These are phyloP conservation scores for Penicillium sp. DNA, from an alignment of 2,329 filamentous ascomycete genomes.

Conservation along the genomic window DNA sequence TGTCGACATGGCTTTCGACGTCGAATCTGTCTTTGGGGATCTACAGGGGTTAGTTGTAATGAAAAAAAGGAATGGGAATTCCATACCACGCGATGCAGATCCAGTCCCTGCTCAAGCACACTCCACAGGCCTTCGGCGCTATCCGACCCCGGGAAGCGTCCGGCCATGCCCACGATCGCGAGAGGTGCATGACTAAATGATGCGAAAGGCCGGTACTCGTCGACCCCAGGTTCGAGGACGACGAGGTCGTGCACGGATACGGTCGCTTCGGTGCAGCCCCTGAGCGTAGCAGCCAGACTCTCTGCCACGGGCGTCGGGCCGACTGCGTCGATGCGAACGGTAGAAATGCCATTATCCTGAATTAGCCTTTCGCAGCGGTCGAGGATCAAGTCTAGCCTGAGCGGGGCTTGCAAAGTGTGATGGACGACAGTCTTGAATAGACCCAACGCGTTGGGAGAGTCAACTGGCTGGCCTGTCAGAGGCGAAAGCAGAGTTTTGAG, in stretches of 20 bases:
- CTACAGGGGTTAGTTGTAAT: background rate
- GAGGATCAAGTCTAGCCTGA: background rate
- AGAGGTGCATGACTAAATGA: background rate
- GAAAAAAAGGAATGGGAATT: background rate
- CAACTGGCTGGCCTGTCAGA: background rate
- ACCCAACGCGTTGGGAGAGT: background rate
- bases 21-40: slow-evolving; percentile 38
- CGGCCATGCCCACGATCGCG: slow-evolving; percentile 16
- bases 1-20: slow-evolving; percentile 37
- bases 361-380: background rate
- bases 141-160: slow-evolving; percentile 12
- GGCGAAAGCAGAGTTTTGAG: background rate
- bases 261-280: background rate
- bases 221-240: background rate
- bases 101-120: slow-evolving; percentile 5
- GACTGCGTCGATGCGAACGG: slow-evolving; percentile 1
- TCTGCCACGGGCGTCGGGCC: slow-evolving; percentile 1
- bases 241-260: background rate
- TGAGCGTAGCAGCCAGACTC: background rate
- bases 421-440: slow-evolving; percentile 1
- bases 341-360: background rate
- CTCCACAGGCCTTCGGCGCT: slow-evolving; percentile 8
- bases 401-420: slow-evolving; percentile 1
- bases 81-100: slow-evolving; percentile 5
- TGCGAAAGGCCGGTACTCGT: background rate